A percentile compares a stretch with the other conserved stretches of the same genome.
These are phyloP conservation scores for Eucalyptus curtisii DNA, from an alignment of 345 rosid genomes.

Conservation along the genomic window DNA sequence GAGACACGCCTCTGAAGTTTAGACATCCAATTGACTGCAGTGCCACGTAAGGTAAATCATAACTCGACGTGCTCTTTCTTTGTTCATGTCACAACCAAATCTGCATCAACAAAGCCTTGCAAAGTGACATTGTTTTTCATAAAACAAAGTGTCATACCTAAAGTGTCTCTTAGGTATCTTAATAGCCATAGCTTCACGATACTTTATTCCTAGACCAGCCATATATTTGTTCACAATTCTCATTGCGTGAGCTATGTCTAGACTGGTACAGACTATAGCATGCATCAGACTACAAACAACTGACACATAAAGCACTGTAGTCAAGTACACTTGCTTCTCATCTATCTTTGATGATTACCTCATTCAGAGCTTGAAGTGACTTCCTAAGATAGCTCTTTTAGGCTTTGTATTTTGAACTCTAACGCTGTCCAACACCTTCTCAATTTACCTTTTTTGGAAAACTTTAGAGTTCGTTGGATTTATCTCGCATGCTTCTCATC, in stretches of 20 bases:
- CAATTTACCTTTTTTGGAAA: neutral
- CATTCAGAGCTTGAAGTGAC: neutral
- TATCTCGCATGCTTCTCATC: neutral
- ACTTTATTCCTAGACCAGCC: too few relatives aligned
- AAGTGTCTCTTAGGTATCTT: too few relatives aligned
- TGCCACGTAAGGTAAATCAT: neutral
- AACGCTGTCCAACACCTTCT: neutral
- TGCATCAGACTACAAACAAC: neutral
- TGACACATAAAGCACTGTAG: fast-evolving
- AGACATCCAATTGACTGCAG: neutral
- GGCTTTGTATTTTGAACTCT: neutral
- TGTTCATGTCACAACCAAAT: too few relatives aligned
- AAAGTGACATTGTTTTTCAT: too few relatives aligned
- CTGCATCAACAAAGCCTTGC: too few relatives aligned
- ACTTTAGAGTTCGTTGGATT: neutral
- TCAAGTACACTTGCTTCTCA: neutral
- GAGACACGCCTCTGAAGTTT: neutral
- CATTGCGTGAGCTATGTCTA: neutral
- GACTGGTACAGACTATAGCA: neutral
- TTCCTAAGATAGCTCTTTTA: neutral
- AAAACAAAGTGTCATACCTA: too few relatives aligned
- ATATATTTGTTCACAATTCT: neutral
- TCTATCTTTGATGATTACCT: neutral
- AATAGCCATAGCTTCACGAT: too few relatives aligned
- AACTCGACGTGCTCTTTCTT: too few relatives aligned